Base-by-base conservation (phyloP, 352 stramenopile genomes). In the Globisporangium barbulae region DNA sequence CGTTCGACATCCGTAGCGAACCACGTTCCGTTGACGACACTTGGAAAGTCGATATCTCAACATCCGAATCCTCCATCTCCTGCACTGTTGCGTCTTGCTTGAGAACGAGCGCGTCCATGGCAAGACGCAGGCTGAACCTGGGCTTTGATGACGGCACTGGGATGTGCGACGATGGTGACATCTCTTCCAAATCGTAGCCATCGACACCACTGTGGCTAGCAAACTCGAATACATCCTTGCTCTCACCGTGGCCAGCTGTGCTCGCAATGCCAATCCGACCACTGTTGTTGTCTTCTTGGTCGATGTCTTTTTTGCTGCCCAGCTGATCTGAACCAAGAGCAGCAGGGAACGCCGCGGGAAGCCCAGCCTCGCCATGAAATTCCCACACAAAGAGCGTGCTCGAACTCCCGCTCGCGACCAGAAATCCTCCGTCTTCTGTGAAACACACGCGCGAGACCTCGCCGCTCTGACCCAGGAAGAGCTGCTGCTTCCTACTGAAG, bases 311-410 rank as follows among this genome's bases (percentile, higher is more conserved):
- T 9, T 42, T 53, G 35, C 19, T 56, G 30, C 0, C 12, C 3
- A 42, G 50, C 17, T 56, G 50, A 17, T 28, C 50, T 5, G 19
- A 57, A 57, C 17, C 31, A 33, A 55, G 28, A 41, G 15, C 15
- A 19, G 3, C 1, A 42, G 52, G 52, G 10, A 21, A 6, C 5
- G 10, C 6, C n/a, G 5, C 35, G 13, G 59, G 10, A 72, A 19
- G 19, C 59, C 61, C 57, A 21, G 41, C 61, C 21, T 69, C 63
- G 35, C 79, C 83, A 25, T 80, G 75, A 61, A 90, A 89, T 12
- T 70, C 55, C 83, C 83, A 92, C 22, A 90, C 67, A 47, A 83
- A 86, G 10, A 83, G 63, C 12, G 81, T 78, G 7, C 62, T 85
- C 0, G 75, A 76, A 10, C 69, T 68, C 4, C 77, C 77, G 13